Evolutionary conservation across 352 stramenopile species (phyloP), one percentile per base, ranked within the genome.

Genomic region (Pythium volutum): DNA sequence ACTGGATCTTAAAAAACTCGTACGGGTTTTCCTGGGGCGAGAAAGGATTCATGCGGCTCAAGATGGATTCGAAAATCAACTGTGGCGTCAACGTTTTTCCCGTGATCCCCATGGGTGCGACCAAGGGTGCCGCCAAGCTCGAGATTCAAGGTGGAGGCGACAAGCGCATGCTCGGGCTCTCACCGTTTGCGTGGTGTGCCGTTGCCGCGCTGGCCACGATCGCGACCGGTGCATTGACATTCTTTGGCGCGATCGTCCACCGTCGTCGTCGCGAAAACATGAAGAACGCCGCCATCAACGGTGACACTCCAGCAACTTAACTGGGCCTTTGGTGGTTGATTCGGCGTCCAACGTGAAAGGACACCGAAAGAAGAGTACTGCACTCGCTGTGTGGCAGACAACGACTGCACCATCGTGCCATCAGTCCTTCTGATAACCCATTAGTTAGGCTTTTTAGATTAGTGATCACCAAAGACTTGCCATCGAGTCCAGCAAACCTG

Each of bases 1-100:
- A 87, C 41, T 91, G 84, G 84, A 80, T 91, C 41, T 59, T 93
- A 20, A 93, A 93, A 61, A 93, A 93, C 70, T 93, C 81, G 59
- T 93, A 93, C 72, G 72, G 78, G 4, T 62, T 68, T 16, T 75
- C 75, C 22, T 93, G 84, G 84, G 81, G 84, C 7, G 77, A 89
- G 29, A 78, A 86, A 43, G 79, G 84, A 9, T 91, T 86, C 59
- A 34, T 91, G 33, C 62, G 76, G 16, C 67, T 93, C 41, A 74
- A 75, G 41, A 78, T 77, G 33, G 84, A 93, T 68, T 66, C 69
- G 11, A 89, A 89, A 58, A 74, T 91, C 67, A 91, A 93, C 65
- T 91, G 82, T 41, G 84, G 84, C 2, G 59, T 93, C 36, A 91
- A 76, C 57, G 61, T 93, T 23, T 93, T 91, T 48, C 75, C 81